These are phyloP conservation scores for Phanerodontia chrysosporium DNA, from an alignment of 768 basidiomycete genomes.

Conservation along the genomic window DNA sequence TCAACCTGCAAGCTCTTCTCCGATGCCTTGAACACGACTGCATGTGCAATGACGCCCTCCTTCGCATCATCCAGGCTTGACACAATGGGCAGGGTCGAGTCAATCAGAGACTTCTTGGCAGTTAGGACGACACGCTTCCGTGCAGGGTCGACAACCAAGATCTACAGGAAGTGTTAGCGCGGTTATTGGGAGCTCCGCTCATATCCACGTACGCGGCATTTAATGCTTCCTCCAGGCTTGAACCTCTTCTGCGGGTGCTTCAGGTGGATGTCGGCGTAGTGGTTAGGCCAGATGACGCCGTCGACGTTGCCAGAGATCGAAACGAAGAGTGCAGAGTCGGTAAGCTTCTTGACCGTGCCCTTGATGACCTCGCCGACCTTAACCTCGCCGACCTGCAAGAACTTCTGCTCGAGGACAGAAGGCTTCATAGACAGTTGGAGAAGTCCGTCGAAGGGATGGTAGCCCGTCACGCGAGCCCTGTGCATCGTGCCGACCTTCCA, in stretches of 20 bases:
- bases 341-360: slow-evolving; percentile 83
- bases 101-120: slow-evolving; percentile 85
- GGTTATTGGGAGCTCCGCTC: neutral
- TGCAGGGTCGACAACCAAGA: slow-evolving; percentile 78
- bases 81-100: slow-evolving; percentile 72
- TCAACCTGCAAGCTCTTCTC: slow-evolving; percentile 83
- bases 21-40: slow-evolving; percentile 77
- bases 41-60: slow-evolving; percentile 71
- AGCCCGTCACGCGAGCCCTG: slow-evolving; percentile 82
- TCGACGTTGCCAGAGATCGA: slow-evolving; percentile 84
- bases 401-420: slow-evolving; percentile 80
- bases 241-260: slow-evolving; percentile 92
- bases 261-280: slow-evolving; percentile 92
- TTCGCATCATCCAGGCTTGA: slow-evolving; percentile 61
- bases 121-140: slow-evolving; percentile 82
- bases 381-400: slow-evolving; percentile 78
- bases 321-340: slow-evolving; percentile 78
- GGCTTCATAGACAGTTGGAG: slow-evolving; percentile 84
- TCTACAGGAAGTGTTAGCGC: slow-evolving; percentile 36
- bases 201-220: slow-evolving; percentile 64
- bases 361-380: slow-evolving; percentile 83
- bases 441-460: slow-evolving; percentile 81
- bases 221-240: slow-evolving; percentile 76
- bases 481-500: slow-evolving; percentile 82
- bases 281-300: slow-evolving; percentile 90